Conservation (phyloP, 345 rosid genomes). For the Turritis glabra region DNA sequence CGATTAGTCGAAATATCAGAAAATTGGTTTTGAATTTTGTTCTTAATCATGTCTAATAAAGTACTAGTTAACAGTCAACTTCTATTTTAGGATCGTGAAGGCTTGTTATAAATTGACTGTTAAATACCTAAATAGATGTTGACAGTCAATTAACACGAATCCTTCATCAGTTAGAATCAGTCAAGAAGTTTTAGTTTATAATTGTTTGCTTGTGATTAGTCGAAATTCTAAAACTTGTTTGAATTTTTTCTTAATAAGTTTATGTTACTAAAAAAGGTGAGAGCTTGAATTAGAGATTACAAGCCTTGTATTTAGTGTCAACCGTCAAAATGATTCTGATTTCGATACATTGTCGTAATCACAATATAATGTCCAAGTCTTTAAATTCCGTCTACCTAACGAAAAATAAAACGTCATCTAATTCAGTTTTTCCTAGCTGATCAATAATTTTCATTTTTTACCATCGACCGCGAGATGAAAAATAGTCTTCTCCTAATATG, state of each 20-base stretch:
- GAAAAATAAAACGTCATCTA: neutral
- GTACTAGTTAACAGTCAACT: too few relatives aligned
- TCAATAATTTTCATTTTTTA: neutral
- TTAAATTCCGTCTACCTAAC: neutral
- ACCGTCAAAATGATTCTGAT: neutral
- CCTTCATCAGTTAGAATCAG: neutral
- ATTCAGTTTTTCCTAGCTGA: constrained; percentile 1
- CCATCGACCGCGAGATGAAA: neutral
- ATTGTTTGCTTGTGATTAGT: neutral
- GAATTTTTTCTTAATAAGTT: neutral
- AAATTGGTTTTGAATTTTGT: neutral
- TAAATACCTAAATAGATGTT: constrained; percentile 4
- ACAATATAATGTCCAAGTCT: neutral
- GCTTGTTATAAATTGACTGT: constrained; percentile 4
- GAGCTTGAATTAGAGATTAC: constrained; percentile 2
- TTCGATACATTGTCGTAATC: neutral
- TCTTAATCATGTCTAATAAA: neutral
- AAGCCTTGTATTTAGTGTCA: neutral
- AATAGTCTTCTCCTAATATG: neutral
- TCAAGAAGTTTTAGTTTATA: neutral
- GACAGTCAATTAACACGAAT: neutral
- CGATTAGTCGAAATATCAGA: neutral
- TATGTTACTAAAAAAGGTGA: neutral
- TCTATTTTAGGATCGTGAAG: too few relatives aligned
- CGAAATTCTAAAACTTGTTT: neutral